Base-by-base conservation (phyloP, 805 yeast genomes). In the Sugiyamaella chiloensis region DNA sequence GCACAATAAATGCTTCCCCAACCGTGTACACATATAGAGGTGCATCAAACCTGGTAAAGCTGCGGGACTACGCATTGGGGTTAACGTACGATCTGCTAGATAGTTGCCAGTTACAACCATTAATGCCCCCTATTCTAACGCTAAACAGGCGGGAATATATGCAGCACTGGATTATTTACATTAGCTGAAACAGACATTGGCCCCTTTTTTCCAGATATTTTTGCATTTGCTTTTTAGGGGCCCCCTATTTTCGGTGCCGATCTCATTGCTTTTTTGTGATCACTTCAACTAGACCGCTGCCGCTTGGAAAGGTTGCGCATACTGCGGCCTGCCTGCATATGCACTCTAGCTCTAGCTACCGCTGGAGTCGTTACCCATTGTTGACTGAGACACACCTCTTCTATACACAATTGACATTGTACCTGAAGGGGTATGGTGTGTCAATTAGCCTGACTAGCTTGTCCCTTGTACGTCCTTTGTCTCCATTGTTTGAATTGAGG, bases 31-130 rank as follows among this genome's bases (percentile, higher is more conserved):
- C 37, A 34, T 34, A 19, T 16, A 34, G 21, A 16, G 12, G 37
- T 34, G 37, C 37, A 12, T 34, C 37, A 34, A 34, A 16, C 37
- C 19, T 12, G 20, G 20, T 16, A n/a, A n/a, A 14, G 37, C 37
- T 34, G 37, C 37, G 37, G 37, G 37, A 34, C 16, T 14, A 34
- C 37, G 37, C 37, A 34, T 34, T 34, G 4, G 37, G 37, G 37
- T 21, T 34, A 34, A 34, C 37, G 37, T 34, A 19, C 11, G 37
- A 34, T 34, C 37, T 14, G 37, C 37, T 21, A 4, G 20, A 34
- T 19, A 14, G 3, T 34, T 34, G 16, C 37, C 20, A 16, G 37
- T 34, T 4, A 4, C 20, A 16, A 19, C 34, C 37, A 19, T 19
- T 14, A 11, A 12, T 9, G 37, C 12, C 37, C 37, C 37, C 37